Conservation (phyloP, 768 basidiomycete species). For the Pisolithus microcarpus region DNA sequence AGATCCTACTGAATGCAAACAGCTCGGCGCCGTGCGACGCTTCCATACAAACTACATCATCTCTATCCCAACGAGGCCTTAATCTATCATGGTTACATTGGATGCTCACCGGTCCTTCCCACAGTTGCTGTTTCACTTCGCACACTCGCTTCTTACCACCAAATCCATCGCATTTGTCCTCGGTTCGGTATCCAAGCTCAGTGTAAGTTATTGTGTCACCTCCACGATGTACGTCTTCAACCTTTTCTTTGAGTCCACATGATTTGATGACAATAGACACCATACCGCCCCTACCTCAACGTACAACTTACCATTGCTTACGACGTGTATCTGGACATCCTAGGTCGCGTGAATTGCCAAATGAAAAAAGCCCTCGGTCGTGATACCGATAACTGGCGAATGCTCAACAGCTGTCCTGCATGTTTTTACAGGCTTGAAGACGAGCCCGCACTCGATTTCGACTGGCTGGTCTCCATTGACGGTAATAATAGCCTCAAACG, state of each 20-base stretch:
- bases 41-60: neutral
- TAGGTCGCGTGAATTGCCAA: slow-evolving; percentile 2
- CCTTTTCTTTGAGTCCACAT: neutral
- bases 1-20: no score
- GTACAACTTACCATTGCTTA: neutral
- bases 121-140: slow-evolving; percentile 9
- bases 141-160: slow-evolving; percentile 6
- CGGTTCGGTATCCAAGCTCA: slow-evolving; percentile 7
- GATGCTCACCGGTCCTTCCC: slow-evolving; percentile 2
- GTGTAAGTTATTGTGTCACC: slow-evolving; percentile 1
- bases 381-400: no score
- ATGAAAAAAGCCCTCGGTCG: no score
- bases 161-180: slow-evolving; percentile 4
- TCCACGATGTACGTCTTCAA: neutral
- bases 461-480: neutral
- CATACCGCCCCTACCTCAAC: neutral
- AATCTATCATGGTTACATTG: slow-evolving; percentile 5
- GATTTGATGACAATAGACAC: neutral
- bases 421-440: slow-evolving; percentile 2
- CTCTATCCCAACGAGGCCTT: slow-evolving; percentile 8
- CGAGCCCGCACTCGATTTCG: neutral
- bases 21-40: no score
- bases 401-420: slow-evolving; percentile 1
- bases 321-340: slow-evolving; percentile 9
- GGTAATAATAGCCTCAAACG: slow-evolving; percentile 1